A percentile compares a stretch with the other conserved stretches of the same genome.
These are phyloP conservation scores for Fusarium torreyae DNA, from an alignment of 2,329 filamentous ascomycete genomes.

Conservation along the genomic window DNA sequence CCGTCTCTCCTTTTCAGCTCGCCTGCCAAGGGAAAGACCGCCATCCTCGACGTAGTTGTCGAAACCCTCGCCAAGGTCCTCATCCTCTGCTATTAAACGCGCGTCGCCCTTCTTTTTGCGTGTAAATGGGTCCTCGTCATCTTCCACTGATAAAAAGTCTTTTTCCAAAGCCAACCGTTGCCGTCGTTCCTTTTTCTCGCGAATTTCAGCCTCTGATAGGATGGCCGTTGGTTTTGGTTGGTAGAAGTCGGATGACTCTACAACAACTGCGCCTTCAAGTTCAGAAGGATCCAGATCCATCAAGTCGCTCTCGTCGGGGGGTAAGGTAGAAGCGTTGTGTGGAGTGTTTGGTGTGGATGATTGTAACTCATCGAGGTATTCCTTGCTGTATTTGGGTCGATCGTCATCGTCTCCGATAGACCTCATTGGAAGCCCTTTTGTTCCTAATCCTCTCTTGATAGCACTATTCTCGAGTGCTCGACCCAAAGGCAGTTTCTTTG, in stretches of 20 bases:
- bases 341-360: conserved; percentile 89
- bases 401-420: conserved; percentile 74
- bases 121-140: conserved; percentile 63
- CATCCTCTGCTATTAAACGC: conserved; percentile 86
- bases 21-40: conserved; percentile 81
- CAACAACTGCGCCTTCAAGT: conserved; percentile 75
- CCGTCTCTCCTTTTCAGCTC: conserved; percentile 81
- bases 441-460: conserved; percentile 65
- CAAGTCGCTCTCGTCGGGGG: conserved; percentile 63
- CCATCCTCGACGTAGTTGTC: conserved; percentile 93
- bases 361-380: conserved; percentile 88
- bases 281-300: conserved; percentile 73
- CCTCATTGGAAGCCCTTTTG: conserved; percentile 68
- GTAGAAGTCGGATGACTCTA: conserved; percentile 62
- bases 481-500: conserved; percentile 77
- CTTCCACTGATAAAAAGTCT: conserved; percentile 76
- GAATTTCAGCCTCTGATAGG: conserved; percentile 86
- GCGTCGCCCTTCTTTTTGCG: conserved; percentile 77
- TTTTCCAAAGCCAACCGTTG: conserved; percentile 81
- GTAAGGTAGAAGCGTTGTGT: conserved; percentile 68
- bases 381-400: conserved; percentile 85
- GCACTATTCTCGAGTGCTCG: conserved; percentile 78
- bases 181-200: conserved; percentile 90
- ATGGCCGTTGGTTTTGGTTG: conserved; percentile 66
- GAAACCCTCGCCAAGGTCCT: conserved; percentile 93